Conservation (phyloP, 352 stramenopile species). For the Blastocystis sp. region DNA sequence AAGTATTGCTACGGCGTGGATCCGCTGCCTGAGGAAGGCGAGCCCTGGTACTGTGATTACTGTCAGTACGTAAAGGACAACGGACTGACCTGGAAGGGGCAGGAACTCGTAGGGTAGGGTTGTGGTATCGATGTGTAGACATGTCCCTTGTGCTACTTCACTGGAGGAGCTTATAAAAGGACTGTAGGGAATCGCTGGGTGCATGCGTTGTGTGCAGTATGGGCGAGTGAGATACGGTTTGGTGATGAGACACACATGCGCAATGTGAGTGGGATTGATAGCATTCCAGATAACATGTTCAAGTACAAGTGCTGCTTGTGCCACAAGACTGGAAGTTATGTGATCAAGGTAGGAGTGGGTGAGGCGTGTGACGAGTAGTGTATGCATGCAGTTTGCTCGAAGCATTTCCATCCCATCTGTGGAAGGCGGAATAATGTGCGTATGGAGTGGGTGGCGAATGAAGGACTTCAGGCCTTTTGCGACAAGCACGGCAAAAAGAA, state of each 20-base stretch:
- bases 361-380: conserved; percentile 8
- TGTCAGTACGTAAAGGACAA: conserved; percentile 58
- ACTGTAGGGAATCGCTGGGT: conserved; percentile 19
- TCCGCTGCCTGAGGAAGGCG: not conserved
- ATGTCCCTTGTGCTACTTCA: conserved; percentile 57
- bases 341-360: not conserved
- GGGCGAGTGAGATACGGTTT: conserved; percentile 41
- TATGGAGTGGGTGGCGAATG: conserved; percentile 43
- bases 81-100: conserved; percentile 1
- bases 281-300: conserved; percentile 29
- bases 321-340: conserved; percentile 55
- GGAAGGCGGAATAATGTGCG: not conserved
- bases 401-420: conserved; percentile 55
- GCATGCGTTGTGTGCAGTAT: conserved; percentile 47
- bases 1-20: conserved; percentile 57
- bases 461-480: conserved; percentile 38
- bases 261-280: conserved; percentile 17
- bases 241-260: conserved; percentile 35
- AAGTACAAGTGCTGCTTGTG: conserved; percentile 55
- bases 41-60: conserved; percentile 28
- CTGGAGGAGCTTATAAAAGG: conserved; percentile 47
- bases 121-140: not conserved
- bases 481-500: conserved; percentile 58
- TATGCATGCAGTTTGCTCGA: conserved; percentile 19
- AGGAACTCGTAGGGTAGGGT: not conserved